These are phyloP conservation scores for Leucocoprinus sp. DNA, from an alignment of 768 basidiomycete species.

Conservation along the genomic window DNA sequence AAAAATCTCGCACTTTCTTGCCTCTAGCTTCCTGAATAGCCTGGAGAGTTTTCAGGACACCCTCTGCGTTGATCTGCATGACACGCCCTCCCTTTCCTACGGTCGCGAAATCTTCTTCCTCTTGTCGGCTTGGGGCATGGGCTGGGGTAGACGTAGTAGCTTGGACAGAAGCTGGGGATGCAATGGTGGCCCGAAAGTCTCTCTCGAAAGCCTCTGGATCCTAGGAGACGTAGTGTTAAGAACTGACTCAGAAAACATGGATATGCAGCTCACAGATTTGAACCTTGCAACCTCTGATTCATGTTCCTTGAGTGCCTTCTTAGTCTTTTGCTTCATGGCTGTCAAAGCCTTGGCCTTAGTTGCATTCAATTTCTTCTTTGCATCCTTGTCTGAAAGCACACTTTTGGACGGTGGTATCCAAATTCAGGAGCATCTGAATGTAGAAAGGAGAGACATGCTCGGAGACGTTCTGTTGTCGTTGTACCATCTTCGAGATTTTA, in stretches of 20 bases:
- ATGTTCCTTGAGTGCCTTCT: constrained; percentile 84
- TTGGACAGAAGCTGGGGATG: constrained; percentile 32
- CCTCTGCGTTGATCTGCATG: constrained; percentile 73
- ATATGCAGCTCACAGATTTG: constrained; percentile 53
- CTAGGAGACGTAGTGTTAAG: constrained; percentile 28
- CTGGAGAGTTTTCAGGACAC: constrained; percentile 88
- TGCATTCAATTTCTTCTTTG: constrained; percentile 95
- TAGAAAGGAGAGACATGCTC: constrained; percentile 86
- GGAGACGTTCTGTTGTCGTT: constrained; percentile 75
- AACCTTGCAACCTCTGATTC: constrained; percentile 75
- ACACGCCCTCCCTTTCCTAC: constrained; percentile 87
- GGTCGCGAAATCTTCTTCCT: constrained; percentile 72
- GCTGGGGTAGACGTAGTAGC: constrained; percentile 27
- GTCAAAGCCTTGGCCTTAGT: constrained; percentile 90
- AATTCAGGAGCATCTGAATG: constrained; percentile 60
- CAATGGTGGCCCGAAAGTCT: constrained; percentile 52
- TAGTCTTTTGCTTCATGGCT: constrained; percentile 97
- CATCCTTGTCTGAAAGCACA: constrained; percentile 77
- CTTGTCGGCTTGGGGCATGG: constrained; percentile 33
- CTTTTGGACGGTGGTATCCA: constrained; percentile 71
- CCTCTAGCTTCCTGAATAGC: constrained; percentile 91
- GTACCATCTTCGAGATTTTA: constrained; percentile 85
- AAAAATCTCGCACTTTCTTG: constrained; percentile 65
- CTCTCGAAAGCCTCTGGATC: constrained; percentile 85
- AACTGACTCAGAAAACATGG: neutral